phyloP scores from a whole-genome alignment of 2,329 filamentous ascomycete genomes.

The Myriosclerotinia scirpicola region DNA sequence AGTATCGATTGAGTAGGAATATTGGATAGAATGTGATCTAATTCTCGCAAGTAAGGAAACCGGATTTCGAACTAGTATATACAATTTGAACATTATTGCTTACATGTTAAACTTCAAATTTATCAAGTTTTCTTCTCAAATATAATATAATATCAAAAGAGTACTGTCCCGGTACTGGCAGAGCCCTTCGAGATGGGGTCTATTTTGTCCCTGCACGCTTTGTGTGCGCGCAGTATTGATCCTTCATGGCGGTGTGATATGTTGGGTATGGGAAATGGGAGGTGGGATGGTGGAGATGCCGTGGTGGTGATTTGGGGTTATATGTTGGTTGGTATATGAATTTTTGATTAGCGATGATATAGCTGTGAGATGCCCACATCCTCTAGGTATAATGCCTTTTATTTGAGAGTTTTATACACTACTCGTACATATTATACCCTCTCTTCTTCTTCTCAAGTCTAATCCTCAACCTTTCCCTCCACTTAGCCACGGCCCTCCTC shows the following conservation, averaged over 20 bases:
- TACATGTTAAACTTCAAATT: too few species aligned
- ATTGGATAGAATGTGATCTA: too few species aligned
- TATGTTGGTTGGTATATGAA: not conserved
- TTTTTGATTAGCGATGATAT: not conserved
- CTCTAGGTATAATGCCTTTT: not conserved
- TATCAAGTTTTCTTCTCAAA: too few species aligned
- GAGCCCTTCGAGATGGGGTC: not conserved
- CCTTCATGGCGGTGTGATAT: not conserved
- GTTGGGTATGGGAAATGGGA: not conserved
- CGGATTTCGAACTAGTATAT: too few species aligned
- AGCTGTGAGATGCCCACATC: not conserved
- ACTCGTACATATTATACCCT: not conserved
- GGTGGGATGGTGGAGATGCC: not conserved
- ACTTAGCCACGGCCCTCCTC: slow-evolving; percentile 27
- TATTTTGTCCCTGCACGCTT: not conserved
- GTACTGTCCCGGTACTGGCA: not conserved
- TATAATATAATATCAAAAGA: too few species aligned
- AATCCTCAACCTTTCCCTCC: slow-evolving; percentile 24
- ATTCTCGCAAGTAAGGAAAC: too few species aligned
- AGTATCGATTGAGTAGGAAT: too few species aligned
- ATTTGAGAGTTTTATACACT: not conserved
- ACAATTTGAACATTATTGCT: too few species aligned
- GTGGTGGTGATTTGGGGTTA: not conserved
- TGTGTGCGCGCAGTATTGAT: not conserved
- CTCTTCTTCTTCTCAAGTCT: not conserved